Base-by-base conservation (phyloP, 805 yeast genomes). In the Saturnispora sekii region DNA sequence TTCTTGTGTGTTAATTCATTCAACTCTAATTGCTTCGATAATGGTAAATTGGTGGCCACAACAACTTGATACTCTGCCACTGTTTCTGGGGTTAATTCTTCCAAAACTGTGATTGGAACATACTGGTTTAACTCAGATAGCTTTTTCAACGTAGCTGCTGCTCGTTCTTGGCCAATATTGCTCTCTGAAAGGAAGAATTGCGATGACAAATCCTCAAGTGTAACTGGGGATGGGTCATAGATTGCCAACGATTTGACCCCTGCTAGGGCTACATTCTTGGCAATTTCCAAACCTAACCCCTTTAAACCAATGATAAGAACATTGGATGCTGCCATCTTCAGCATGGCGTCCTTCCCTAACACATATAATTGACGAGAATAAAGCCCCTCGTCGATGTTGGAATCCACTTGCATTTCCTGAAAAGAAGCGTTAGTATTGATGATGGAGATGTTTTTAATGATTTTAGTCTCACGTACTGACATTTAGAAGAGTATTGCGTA, bases 351-450 rank as follows among this genome's bases (percentile, higher is more conserved):
- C 57, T 86, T 88, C 50, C 99, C 99, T 52, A 93, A 67, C 43
- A 93, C 99, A 57, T 90, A 87, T 64, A 93, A 76, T 68, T 93
- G 98, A 64, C 98, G 86, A 34, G 97, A 89, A 73, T 93, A 93
- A 54, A 93, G 74, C 47, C 94, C 74, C 71, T 93, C 98, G 62
- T 93, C 98, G 57, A 93, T 90, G 49, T 77, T 73, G 7, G 68
- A 55, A 51, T 69, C 74, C 10, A 69, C 54, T 56, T 67, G 71
- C 68, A 70, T 70, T 33, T 62, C 62, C 16, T 63, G 58, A n/a
- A 7, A 15, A 35, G 28, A 40, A 40, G 7, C 15, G 36, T 39
- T 39, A 39, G 42, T 39, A 39, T 31, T n/a, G 18, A 11, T 12
- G 30, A 7, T 17, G 16, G n/a, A 35, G 21, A 16, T 14, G 18